Base-by-base conservation (phyloP, 2,329 filamentous ascomycete species). In the Geoglossum cookeanum region DNA sequence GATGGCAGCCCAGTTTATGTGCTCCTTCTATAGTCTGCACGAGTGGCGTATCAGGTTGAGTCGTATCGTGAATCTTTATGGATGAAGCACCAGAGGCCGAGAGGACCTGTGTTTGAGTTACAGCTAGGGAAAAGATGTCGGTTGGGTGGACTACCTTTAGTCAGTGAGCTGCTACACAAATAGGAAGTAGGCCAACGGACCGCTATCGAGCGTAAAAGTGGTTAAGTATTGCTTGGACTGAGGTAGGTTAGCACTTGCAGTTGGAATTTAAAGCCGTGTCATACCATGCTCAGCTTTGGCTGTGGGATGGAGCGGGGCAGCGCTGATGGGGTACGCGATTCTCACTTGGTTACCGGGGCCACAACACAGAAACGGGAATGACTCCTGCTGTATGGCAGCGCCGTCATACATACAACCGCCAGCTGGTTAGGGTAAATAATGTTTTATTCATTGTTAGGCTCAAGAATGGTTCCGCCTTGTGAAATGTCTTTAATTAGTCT, bases 161-260 rank as follows among this genome's bases (percentile, higher is more conserved):
- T 45, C 56, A 45, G 9, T 58, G 60, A 57, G 58, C 59, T 61
- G 61, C 59, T 58, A 60, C 55, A 55, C 59, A 56, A 53, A 35
- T 59, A 17, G 54, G 48, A 37, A 39, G 29, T 54, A 65, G 67
- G 33, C 45, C 17, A 27, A 32, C n/a, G 42, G 32, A 87, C 87
- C 89, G 74, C 89, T 80, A 68, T 94, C 86, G 69, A 95, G 80
- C 48, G 89, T 91, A 70, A 95, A 87, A 63, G 85, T 85, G 65
- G 91, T 94, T 61, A 98, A 79, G 69, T 96, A 98, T 83, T 97
- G 92, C 75, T 97, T 97, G 58, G 92, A 98, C 92, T 96, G 6
- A 35, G 13, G 6, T 42, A n/a, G 22, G 11, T 55, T 45, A 55
- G 54, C 22, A 6, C 6, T 15, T 5, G 54, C 29, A 45, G 1